Percentiles rank a stretch among this genome's conserved stretches.
These are phyloP conservation scores for Cryptococcus wingfieldii DNA, from an alignment of 1,284 basidiomycete species.

Conservation along the genomic window DNA sequence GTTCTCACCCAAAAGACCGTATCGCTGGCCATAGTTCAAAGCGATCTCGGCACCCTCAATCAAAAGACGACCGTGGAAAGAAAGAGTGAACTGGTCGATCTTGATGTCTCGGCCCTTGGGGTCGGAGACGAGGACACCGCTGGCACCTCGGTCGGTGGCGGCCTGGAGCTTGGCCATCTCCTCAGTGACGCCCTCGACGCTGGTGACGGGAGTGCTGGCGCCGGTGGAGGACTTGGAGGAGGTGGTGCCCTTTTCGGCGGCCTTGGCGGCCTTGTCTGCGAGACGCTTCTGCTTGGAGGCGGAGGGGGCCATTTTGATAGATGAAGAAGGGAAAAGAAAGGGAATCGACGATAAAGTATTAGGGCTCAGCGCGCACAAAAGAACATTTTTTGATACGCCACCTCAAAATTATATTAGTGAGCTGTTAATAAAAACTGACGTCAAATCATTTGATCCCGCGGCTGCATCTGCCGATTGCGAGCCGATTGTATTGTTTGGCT, in stretches of 20 bases:
- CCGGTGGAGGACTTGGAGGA: conserved; percentile 61
- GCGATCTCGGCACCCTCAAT: conserved; percentile 84
- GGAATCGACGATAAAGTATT: not conserved
- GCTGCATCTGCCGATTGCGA: not conserved
- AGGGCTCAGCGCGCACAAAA: not conserved
- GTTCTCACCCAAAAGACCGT: conserved; percentile 94
- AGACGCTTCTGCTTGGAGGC: conserved; percentile 63
- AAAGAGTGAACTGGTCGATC: conserved; percentile 92
- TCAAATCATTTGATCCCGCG: conserved; percentile 21
- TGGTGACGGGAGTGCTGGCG: conserved; percentile 71
- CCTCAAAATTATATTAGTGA: not conserved
- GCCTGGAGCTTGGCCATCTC: conserved; percentile 80
- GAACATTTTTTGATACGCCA: conserved; percentile 4
- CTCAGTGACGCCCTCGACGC: conserved; percentile 62
- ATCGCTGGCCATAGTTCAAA: conserved; percentile 94
- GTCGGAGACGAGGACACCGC: conserved; percentile 91
- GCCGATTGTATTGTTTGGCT: not conserved
- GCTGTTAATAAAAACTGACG: conserved; percentile 12
- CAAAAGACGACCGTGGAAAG: conserved; percentile 92
- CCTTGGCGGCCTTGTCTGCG: conserved; percentile 80
- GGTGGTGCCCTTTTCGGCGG: conserved; percentile 48
- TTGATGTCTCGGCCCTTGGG: conserved; percentile 91
- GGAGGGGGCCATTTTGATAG: conserved; percentile 47
- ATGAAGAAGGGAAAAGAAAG: not conserved
- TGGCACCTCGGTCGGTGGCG: conserved; percentile 75